Evolutionary conservation across 2,329 filamentous ascomycete genomes (phyloP).

Genomic region (Scedosporium boydii): DNA sequence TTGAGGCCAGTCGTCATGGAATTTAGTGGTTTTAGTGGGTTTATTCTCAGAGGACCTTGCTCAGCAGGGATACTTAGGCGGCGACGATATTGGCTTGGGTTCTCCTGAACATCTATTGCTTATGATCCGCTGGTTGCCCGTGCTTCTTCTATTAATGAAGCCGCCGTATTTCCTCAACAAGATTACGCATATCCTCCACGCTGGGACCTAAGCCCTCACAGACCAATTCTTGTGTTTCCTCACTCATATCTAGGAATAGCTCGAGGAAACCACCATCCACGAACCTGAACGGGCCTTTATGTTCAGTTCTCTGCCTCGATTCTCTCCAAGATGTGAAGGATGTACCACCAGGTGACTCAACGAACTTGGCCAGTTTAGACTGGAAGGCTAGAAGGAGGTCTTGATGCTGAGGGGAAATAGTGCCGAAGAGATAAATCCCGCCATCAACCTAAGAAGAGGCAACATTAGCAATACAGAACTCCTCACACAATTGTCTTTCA

Average conservation of each 20-base stretch:
- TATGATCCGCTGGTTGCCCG: background rate
- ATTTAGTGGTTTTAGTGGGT: no score
- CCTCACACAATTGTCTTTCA: background rate
- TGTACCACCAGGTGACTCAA: constrained; percentile 63
- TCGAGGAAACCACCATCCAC: constrained; percentile 90
- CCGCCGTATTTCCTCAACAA: constrained; percentile 53
- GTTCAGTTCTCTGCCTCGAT: constrained; percentile 57
- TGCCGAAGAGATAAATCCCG: constrained; percentile 79
- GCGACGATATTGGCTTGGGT: no score
- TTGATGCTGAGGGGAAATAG: constrained; percentile 62
- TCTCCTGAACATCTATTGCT: no score
- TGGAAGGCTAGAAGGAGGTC: constrained; percentile 81
- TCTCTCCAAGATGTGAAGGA: constrained; percentile 74
- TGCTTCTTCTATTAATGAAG: constrained; percentile 38
- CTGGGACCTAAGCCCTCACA: constrained; percentile 48
- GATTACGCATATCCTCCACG: constrained; percentile 52
- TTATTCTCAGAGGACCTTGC: no score
- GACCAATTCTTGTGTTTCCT: constrained; percentile 42
- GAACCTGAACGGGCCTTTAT: constrained; percentile 74
- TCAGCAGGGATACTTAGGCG: no score
- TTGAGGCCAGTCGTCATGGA: no score
- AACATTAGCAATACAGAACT: background rate
- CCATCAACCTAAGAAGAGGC: constrained; percentile 62
- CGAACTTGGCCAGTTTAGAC: constrained; percentile 52
- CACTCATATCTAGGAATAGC: constrained; percentile 64